Conservation (phyloP, 2,329 filamentous ascomycete species). For the Colletotrichum sp. region DNA sequence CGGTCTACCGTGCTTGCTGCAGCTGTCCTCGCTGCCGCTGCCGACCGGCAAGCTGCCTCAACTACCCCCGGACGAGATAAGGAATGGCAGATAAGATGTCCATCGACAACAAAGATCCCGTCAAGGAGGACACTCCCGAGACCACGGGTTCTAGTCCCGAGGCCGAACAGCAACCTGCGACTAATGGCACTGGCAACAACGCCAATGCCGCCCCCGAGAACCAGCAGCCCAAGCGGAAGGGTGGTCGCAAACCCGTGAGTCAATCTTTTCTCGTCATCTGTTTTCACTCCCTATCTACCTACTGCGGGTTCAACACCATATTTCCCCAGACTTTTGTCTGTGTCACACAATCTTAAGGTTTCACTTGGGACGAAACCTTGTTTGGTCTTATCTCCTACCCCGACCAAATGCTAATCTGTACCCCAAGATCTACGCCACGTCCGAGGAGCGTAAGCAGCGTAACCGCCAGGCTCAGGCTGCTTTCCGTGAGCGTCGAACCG, state of each 20-base stretch:
- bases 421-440: constrained; percentile 92
- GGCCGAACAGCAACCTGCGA: constrained; percentile 47
- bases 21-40: constrained; percentile 40
- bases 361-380: constrained; percentile 11
- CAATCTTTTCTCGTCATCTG: constrained; percentile 35
- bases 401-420: constrained; percentile 18
- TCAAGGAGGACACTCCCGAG: constrained; percentile 66
- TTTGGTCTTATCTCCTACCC: constrained; percentile 11
- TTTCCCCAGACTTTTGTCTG: constrained; percentile 8
- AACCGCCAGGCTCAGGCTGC: constrained; percentile 97
- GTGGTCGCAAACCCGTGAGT: constrained; percentile 95
- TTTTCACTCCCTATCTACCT: not conserved
- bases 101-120: constrained; percentile 64
- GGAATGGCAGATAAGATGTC: constrained; percentile 73
- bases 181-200: constrained; percentile 34
- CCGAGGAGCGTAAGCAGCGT: constrained; percentile 96
- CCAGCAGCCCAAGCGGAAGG: constrained; percentile 89
- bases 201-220: constrained; percentile 48
- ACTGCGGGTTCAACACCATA: constrained; percentile 3
- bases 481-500: constrained; percentile 93
- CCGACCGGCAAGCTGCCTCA: constrained; percentile 25
- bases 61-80: constrained; percentile 36
- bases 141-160: constrained; percentile 67
- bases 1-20: constrained; percentile 2
- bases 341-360: constrained; percentile 9